These are phyloP conservation scores for Leishmania major DNA, from an alignment of 208 protist genomes.

Conservation along the genomic window DNA sequence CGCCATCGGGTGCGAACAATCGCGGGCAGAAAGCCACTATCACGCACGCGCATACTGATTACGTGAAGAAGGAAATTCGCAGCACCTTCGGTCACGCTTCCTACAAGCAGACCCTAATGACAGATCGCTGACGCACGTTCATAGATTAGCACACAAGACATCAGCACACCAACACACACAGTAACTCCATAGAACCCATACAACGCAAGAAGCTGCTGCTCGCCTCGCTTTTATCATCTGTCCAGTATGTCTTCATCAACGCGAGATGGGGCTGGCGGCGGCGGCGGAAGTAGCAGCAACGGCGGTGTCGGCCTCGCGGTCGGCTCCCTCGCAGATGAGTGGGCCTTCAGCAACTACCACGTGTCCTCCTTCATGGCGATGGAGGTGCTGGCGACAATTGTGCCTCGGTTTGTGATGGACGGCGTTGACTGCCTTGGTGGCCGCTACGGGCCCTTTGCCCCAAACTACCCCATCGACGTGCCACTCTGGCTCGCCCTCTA, in stretches of 20 bases:
- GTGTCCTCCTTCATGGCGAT: slow-evolving; percentile 80
- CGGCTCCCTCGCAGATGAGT: slow-evolving; percentile 32
- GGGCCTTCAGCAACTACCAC: slow-evolving; percentile 79
- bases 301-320: slow-evolving; percentile 24
- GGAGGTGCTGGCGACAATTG: slow-evolving; percentile 71
- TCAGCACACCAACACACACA: not conserved
- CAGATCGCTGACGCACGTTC: not conserved
- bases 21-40: no score
- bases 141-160: not conserved
- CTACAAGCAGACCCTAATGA: not conserved
- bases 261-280: not conserved
- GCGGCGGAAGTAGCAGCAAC: slow-evolving; percentile 9
- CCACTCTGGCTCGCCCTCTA: slow-evolving; percentile 89
- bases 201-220: not conserved
- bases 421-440: slow-evolving; percentile 65
- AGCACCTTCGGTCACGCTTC: not conserved
- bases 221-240: not conserved
- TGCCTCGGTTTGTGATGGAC: slow-evolving; percentile 84
- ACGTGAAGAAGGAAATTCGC: not conserved
- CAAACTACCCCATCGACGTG: slow-evolving; percentile 79
- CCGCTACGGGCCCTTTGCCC: slow-evolving; percentile 76
- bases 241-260: slow-evolving; percentile 16
- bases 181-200: not conserved
- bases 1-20: not conserved
- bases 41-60: not conserved